Base-by-base conservation (phyloP, 768 basidiomycete genomes). In the Lanmaoa rubissima region DNA sequence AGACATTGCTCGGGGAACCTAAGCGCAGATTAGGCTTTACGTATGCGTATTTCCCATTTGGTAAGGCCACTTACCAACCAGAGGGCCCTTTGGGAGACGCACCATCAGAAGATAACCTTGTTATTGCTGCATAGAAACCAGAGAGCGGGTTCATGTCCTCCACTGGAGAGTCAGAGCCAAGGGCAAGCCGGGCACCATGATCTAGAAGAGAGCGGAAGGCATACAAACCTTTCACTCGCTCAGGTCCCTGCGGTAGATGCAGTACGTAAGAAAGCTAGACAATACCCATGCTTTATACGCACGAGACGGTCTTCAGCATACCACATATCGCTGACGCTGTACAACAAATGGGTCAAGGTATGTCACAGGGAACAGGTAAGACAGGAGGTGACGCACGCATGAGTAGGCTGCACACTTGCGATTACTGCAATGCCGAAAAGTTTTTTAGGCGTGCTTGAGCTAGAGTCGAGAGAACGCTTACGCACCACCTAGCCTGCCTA, bases 81-180 rank as follows among this genome's bases (percentile, higher is more conserved):
- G 74, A 82, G 8, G 83, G 76, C 3, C 94, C 94, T 62, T 92
- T 87, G 9, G 94, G 94, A 34, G 92, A 94, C 45, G 73, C 70
- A 19, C 92, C 93, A 32, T 80, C 76, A 8, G 80, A 76, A 28
- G 86, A 84, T 46, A 90, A 73, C 38, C 94, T 81, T 3, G 91
- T 85, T 26, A 94, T 79, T 1, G 93, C 92, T n/a, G 94, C 91
- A 68, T 92, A 91, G 70, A 96, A 94, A 3, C 88, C 87, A 53
- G 82, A 75, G 39, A 97, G 77, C 13, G 94, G 94, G 66, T 94
- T 91, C 71, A 93, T 79, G 38, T 81, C 79, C 65, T 95, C 95
- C 34, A 98, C 92, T 1, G 94, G 94, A 60, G 90, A 91, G 73
- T 96, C 94, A 4, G 91, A 92, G 14, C 95, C 94, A 24, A 96